Evolutionary conservation across 306 rosid genomes (phyloP).

Genomic region (Rubus parviflorus): DNA sequence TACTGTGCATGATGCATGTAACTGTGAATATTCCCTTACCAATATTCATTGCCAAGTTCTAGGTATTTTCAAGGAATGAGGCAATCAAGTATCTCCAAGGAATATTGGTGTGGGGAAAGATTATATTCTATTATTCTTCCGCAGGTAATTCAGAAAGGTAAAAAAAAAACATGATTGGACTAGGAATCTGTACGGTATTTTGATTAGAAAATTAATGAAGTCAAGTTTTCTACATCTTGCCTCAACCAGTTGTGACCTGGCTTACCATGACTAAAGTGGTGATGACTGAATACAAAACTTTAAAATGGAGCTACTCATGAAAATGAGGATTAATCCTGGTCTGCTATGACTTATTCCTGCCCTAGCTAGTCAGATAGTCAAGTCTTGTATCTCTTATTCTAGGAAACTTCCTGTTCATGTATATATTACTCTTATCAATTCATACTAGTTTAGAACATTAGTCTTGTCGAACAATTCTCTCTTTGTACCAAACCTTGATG

Average conservation of each 20-base stretch:
- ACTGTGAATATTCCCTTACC: background rate
- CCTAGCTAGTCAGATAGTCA: background rate
- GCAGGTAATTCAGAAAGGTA: background rate
- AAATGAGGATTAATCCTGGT: background rate
- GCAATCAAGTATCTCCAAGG: slow-evolving; percentile 3
- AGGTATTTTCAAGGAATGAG: slow-evolving; percentile 2
- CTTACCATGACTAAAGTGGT: background rate
- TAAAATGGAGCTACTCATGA: background rate
- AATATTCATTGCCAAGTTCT: background rate
- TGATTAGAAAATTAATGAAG: background rate
- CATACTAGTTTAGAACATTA: background rate
- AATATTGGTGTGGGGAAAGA: background rate
- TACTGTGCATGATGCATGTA: background rate
- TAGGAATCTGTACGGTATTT: background rate
- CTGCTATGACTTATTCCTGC: background rate
- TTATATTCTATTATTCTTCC: background rate
- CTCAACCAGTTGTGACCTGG: background rate
- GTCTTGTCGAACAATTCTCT: background rate
- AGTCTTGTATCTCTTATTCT: background rate
- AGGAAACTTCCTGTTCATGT: background rate
- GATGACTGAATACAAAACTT: slow-evolving; percentile 1
- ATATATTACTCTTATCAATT: background rate
- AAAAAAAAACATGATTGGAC: background rate
- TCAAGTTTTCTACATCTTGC: background rate
- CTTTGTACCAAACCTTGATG: background rate